Base-by-base conservation (phyloP, 2,329 filamentous ascomycete genomes). In the Cordyceps pruinosa region DNA sequence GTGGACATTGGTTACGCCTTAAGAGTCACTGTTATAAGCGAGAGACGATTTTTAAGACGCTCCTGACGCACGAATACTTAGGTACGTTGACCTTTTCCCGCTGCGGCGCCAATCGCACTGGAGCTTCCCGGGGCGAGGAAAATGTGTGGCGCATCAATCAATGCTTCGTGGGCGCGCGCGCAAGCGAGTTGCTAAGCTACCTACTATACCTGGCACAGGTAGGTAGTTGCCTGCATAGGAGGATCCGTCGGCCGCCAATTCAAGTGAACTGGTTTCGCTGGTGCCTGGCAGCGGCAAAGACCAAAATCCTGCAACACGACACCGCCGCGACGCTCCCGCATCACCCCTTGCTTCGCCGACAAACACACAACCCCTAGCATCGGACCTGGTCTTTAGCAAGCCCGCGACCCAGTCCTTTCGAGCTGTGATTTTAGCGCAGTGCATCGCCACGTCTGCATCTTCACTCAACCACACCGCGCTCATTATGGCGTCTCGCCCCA, bases 401-500 rank as follows among this genome's bases (percentile, higher is more conserved):
- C 19, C 23, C 13, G 25, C 23, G n/a, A 48, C 23, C 34, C 30
- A 46, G 46, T 47, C 21, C 51, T 19, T 35, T 21, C 42, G 15
- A 26, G 28, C 28, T 42, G 49, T 32, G 25, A 44, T 19, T 53
- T 53, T 53, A 53, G 50, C 39, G 26, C 50, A 53, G 32, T 42
- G 13, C 28, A 19, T 34, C 41, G 23, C 21, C 21, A 17, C 12
- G 15, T 28, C 13, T n/a, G 45, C 42, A 9, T 35, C 34, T 46
- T 23, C 51, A 23, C 28, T 34, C 37, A 34, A 21, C 32, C 39
- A 26, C 51, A 49, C 10, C 61, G 61, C 61, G 52, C 55, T 55
- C 56, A 64, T 58, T 60, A 81, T 81, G 78, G 63, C 75, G 46
- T 72, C 74, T 32, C 75, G 79, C 58, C 78, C 79, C 42, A 77